A percentile compares a stretch with the other conserved stretches of the same genome.
Evolutionary conservation across 805 yeast genomes (phyloP).

Genomic region (Candida chauliodis): DNA sequence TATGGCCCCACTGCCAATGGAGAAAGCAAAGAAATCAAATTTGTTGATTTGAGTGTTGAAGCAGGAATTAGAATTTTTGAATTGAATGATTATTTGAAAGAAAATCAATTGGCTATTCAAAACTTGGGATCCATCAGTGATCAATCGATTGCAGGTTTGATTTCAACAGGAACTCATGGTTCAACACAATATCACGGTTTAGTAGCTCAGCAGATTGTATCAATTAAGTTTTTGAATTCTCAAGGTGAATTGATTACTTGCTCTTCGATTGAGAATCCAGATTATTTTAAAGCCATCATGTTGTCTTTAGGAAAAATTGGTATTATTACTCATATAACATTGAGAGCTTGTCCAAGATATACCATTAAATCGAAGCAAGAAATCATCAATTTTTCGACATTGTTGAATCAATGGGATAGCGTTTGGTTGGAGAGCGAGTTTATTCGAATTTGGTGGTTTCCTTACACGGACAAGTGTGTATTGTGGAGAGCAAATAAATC

Average conservation of each 20-base stretch:
- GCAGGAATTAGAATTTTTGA: slow-evolving; percentile 83
- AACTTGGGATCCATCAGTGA: slow-evolving; percentile 92
- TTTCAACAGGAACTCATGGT: slow-evolving; percentile 96
- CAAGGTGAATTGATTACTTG: slow-evolving; percentile 68
- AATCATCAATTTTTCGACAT: slow-evolving; percentile 70
- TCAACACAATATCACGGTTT: slow-evolving; percentile 91
- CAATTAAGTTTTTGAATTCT: slow-evolving; percentile 70
- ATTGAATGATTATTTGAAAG: slow-evolving; percentile 62
- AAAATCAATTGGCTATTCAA: slow-evolving; percentile 74
- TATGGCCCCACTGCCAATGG: slow-evolving; percentile 32
- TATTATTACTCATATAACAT: slow-evolving; percentile 77
- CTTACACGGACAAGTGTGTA: slow-evolving; percentile 80
- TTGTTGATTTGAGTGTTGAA: slow-evolving; percentile 89
- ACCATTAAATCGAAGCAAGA: slow-evolving; percentile 79
- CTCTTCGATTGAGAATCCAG: slow-evolving; percentile 58
- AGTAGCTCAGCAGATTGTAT: slow-evolving; percentile 82
- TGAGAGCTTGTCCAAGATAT: slow-evolving; percentile 81
- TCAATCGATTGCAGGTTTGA: slow-evolving; percentile 92
- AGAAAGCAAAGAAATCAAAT: slow-evolving; percentile 46
- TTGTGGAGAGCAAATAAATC: slow-evolving; percentile 89
- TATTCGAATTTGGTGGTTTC: slow-evolving; percentile 97
- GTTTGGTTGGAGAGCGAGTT: slow-evolving; percentile 90
- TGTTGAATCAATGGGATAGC: slow-evolving; percentile 68
- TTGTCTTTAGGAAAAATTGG: slow-evolving; percentile 91
- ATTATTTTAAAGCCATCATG: slow-evolving; percentile 75